Conservation (phyloP, 2,329 filamentous ascomycete species). For the Simplicillium aogashimaense region DNA sequence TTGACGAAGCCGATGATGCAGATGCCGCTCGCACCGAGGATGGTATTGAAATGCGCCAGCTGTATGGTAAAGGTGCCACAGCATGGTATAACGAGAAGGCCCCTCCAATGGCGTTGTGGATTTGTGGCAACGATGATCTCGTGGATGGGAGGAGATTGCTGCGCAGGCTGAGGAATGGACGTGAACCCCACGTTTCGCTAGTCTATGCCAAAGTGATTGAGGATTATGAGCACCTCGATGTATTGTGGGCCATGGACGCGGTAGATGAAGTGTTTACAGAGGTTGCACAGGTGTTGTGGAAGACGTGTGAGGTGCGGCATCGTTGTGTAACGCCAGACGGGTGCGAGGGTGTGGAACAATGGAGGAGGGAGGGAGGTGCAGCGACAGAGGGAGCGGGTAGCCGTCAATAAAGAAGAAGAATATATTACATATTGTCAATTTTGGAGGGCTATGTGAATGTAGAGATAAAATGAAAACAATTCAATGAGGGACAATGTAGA, state of each 20-base stretch:
- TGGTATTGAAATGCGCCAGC: conserved; percentile 21
- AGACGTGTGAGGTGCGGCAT: conserved; percentile 49
- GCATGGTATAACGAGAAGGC: conserved; percentile 77
- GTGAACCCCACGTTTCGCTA: conserved; percentile 72
- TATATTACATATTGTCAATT: too few relatives aligned
- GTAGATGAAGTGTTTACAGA: conserved; percentile 76
- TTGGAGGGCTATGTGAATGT: too few relatives aligned
- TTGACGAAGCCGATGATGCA: conserved; percentile 38
- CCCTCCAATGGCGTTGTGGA: conserved; percentile 82
- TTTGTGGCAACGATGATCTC: conserved; percentile 71
- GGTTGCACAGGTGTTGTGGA: conserved; percentile 75
- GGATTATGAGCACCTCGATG: conserved; percentile 87
- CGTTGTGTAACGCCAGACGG: conserved; percentile 54
- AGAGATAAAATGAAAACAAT: too few relatives aligned
- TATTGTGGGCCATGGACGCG: conserved; percentile 88
- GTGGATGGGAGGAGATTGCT: conserved; percentile 74
- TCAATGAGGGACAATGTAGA: too few relatives aligned
- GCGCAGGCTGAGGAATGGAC: conserved; percentile 60
- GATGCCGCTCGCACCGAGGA: conserved; percentile 11
- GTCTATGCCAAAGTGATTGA: conserved; percentile 77
- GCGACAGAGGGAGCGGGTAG: too few relatives aligned
- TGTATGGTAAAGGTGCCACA: conserved; percentile 36
- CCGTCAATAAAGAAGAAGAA: too few relatives aligned
- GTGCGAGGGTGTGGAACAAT: conserved; percentile 42
- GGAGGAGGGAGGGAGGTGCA: conserved; percentile 14